phyloP scores from a whole-genome alignment of 176 grass and related monocot genomes.

The Elaeis guineensis region DNA sequence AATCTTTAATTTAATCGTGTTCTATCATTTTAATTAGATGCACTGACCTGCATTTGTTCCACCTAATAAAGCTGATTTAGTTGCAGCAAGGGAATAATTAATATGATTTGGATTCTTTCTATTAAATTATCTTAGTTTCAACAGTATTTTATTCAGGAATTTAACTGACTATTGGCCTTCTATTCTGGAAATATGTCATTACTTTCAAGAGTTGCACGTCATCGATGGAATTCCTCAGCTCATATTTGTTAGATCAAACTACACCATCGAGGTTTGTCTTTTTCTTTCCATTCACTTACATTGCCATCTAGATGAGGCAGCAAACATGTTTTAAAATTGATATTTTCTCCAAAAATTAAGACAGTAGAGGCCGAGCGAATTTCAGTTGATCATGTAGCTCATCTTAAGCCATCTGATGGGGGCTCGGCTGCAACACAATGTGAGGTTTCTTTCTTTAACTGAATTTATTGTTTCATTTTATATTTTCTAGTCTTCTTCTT shows the following conservation, averaged over 20 bases:
- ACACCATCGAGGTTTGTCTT: constrained; percentile 86
- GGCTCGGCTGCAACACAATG: constrained; percentile 97
- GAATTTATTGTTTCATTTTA: constrained; percentile 4
- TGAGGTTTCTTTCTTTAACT: constrained; percentile 38
- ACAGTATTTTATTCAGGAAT: too few relatives aligned
- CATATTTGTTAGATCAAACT: constrained; percentile 97
- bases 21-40: too few relatives aligned
- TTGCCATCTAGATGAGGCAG: constrained; percentile 7
- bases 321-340: constrained; percentile 1
- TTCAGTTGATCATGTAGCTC: constrained; percentile 96
- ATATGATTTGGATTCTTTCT: neutral
- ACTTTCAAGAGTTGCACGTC: constrained; percentile 80
- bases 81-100: too few relatives aligned
- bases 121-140: neutral
- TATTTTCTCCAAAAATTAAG: constrained; percentile 29
- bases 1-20: too few relatives aligned
- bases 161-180: neutral
- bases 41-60: too few relatives aligned
- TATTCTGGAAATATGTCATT: neutral
- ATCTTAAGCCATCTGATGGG: constrained; percentile 99
- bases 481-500: neutral
- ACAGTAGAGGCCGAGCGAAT: constrained; percentile 99
- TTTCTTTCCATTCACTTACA: constrained; percentile 8
- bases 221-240: constrained; percentile 95
- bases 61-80: too few relatives aligned